These are phyloP conservation scores for Fraxinus quadrangulata DNA, from an alignment of 257 asterid species.

Conservation along the genomic window DNA sequence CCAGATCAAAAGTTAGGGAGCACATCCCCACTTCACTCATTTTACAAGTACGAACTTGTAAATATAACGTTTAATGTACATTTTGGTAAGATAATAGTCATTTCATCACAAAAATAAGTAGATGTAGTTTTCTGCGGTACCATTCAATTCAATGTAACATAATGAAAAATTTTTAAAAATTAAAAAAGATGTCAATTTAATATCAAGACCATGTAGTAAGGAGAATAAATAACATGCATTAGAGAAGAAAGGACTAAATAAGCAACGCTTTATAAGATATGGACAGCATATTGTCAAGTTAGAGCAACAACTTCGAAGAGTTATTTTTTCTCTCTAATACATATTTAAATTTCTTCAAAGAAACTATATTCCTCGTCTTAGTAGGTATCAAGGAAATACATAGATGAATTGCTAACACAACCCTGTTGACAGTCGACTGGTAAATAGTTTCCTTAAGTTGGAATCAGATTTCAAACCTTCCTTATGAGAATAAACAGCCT, in stretches of 20 bases:
- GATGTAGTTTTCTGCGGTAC: neutral
- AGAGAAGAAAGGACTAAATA: neutral
- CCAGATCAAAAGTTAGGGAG: no score
- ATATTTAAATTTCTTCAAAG: neutral
- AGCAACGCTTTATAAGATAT: neutral
- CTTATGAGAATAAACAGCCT: constrained; percentile 72
- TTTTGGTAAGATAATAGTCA: no score
- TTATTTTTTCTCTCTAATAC: neutral
- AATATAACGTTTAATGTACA: no score
- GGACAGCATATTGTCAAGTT: neutral
- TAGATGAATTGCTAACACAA: neutral
- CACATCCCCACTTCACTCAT: no score
- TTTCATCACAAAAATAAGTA: neutral
- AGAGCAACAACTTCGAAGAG: neutral
- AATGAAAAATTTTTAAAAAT: no score
- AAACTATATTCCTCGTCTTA: neutral
- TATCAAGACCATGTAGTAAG: neutral
- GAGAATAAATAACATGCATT: neutral
- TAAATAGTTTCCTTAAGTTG: neutral
- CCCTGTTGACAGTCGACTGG: neutral
- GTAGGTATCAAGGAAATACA: neutral
- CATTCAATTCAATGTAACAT: neutral
- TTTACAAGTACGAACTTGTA: neutral
- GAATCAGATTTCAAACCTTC: constrained; percentile 50
- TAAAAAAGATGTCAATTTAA: neutral